Evolutionary conservation across 2,329 filamentous ascomycete species (phyloP).

Genomic region (Colletotrichum sp.): DNA sequence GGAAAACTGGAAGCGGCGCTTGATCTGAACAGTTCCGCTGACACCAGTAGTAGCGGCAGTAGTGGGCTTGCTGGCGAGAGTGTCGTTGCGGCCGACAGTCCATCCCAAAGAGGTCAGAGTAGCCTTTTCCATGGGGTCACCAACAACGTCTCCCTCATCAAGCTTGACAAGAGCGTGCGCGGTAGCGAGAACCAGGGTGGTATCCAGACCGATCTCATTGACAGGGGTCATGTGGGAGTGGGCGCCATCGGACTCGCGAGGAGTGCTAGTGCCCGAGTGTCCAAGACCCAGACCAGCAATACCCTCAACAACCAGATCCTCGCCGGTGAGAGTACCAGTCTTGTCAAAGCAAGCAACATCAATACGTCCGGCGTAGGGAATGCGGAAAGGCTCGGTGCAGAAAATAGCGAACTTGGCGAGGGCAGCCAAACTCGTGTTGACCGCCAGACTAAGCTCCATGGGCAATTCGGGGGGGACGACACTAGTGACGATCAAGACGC

Average conservation of each 20-base stretch:
- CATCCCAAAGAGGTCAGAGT: constrained; percentile 89
- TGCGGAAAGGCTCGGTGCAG: constrained; percentile 98
- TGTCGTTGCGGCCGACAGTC: constrained; percentile 90
- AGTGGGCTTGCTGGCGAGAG: constrained; percentile 71
- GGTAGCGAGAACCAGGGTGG: constrained; percentile 90
- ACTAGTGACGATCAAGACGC: constrained; percentile 95
- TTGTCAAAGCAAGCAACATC: constrained; percentile 99
- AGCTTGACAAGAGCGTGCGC: constrained; percentile 95
- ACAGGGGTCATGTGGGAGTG: constrained; percentile 81
- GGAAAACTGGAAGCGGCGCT: constrained; percentile 97
- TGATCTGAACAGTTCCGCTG: constrained; percentile 86
- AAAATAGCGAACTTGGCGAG: constrained; percentile 96
- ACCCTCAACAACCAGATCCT: constrained; percentile 95
- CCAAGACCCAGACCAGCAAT: constrained; percentile 87
- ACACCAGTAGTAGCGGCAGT: constrained; percentile 50
- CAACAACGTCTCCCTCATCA: constrained; percentile 95
- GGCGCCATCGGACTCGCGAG: constrained; percentile 77
- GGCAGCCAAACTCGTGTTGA: constrained; percentile 95
- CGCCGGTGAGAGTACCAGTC: constrained; percentile 94
- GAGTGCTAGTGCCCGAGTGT: constrained; percentile 66
- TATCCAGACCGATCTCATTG: constrained; percentile 74
- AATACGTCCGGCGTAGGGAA: constrained; percentile 93
- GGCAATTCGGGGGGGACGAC: constrained; percentile 98
- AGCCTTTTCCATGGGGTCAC: constrained; percentile 99
- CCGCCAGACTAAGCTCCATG: constrained; percentile 96